Evolutionary conservation across 1,139 yeast species (phyloP).

Genomic region (Suhomyces coccinellae): DNA sequence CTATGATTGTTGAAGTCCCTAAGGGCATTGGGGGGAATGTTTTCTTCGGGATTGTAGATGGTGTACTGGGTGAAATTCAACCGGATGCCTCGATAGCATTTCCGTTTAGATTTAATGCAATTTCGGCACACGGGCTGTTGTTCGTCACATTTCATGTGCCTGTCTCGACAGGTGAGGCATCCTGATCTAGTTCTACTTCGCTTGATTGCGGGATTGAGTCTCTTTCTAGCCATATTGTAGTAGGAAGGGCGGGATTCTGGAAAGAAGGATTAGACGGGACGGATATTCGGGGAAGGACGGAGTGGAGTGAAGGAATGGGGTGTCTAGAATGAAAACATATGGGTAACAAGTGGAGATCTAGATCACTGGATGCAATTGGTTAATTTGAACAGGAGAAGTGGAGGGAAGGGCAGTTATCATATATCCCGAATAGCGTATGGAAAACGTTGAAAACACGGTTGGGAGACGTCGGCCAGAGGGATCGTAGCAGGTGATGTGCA

Average conservation of each 20-base stretch:
- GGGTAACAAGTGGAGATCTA: not conserved
- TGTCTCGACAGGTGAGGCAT: slow-evolving; percentile 48
- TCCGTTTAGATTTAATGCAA: slow-evolving; percentile 43
- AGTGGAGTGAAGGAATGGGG: not conserved
- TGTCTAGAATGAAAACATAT: not conserved
- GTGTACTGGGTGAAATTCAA: slow-evolving; percentile 48
- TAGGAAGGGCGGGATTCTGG: not conserved
- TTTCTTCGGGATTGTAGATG: slow-evolving; percentile 37
- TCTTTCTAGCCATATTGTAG: slow-evolving; percentile 19
- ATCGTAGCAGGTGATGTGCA: not conserved
- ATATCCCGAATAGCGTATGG: not conserved
- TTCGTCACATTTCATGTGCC: slow-evolving; percentile 53
- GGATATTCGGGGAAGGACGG: not conserved
- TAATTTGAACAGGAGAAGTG: not conserved
- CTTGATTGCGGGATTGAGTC: slow-evolving; percentile 24
- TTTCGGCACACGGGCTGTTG: slow-evolving; percentile 48
- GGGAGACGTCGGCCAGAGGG: not conserved
- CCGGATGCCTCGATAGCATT: slow-evolving; percentile 47
- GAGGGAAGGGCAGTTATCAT: not conserved
- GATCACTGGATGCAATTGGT: not conserved
- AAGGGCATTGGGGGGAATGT: not conserved
- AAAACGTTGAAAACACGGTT: not conserved
- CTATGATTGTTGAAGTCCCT: not conserved
- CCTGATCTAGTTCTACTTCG: slow-evolving; percentile 44
- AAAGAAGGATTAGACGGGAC: not conserved